Percentiles rank a stretch among this genome's conserved stretches.
These are phyloP conservation scores for Blastobotrys indianensis DNA, from an alignment of 1,139 yeast species.

Conservation along the genomic window DNA sequence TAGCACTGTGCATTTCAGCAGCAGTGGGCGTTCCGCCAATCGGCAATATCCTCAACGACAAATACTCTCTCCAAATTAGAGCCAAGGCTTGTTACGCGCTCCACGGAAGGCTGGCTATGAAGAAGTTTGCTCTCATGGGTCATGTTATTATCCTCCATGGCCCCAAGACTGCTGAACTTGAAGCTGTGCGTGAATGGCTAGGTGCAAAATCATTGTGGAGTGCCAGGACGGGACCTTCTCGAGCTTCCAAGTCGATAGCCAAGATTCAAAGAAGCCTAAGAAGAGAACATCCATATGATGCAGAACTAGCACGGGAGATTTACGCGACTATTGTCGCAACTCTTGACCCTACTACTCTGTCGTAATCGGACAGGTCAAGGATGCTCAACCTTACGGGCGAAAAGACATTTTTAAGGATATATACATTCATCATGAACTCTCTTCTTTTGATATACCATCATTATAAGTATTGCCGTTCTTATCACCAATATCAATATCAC, in stretches of 20 bases:
- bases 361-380: too few species aligned
- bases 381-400: too few species aligned
- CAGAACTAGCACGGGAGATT: background rate
- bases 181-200: background rate
- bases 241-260: background rate
- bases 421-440: too few species aligned
- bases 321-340: background rate
- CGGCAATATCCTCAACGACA: background rate
- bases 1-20: background rate
- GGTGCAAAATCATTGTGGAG: constrained; percentile 4
- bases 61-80: constrained; percentile 1
- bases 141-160: constrained; percentile 3
- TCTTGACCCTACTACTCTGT: background rate
- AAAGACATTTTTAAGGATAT: too few species aligned
- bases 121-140: constrained; percentile 3
- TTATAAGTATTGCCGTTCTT: too few species aligned
- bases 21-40: background rate
- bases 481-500: too few species aligned
- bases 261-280: background rate
- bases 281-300: background rate
- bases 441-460: too few species aligned
- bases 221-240: background rate
- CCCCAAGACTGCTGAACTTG: constrained; percentile 1
- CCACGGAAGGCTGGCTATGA: background rate
- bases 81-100: background rate